Conservation (phyloP, 495 filamentous ascomycete species). For the Penicillium soppii region DNA sequence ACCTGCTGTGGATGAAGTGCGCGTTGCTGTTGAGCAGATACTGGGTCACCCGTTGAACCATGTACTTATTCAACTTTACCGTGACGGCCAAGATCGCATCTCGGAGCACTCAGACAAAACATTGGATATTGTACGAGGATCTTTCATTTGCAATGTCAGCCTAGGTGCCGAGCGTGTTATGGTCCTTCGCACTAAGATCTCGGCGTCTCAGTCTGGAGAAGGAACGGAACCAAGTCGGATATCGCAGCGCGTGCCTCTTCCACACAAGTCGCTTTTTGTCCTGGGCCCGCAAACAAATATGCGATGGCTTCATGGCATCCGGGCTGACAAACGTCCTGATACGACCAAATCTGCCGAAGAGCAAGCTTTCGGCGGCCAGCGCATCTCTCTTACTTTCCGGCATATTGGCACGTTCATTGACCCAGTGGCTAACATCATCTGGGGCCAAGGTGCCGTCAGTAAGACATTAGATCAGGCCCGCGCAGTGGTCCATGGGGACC, state of each 20-base stretch:
- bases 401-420: slow-evolving; percentile 83
- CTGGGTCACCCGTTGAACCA: slow-evolving; percentile 88
- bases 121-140: slow-evolving; percentile 79
- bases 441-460: slow-evolving; percentile 82
- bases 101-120: slow-evolving; percentile 98
- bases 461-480: slow-evolving; percentile 61
- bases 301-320: slow-evolving; percentile 87
- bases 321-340: slow-evolving; percentile 73
- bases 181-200: slow-evolving; percentile 81
- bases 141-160: slow-evolving; percentile 87
- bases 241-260: slow-evolving; percentile 68
- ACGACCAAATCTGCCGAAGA: slow-evolving; percentile 68
- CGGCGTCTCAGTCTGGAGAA: slow-evolving; percentile 20
- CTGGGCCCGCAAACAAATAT: slow-evolving; percentile 81
- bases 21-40: slow-evolving; percentile 60
- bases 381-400: slow-evolving; percentile 92
- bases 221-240: slow-evolving; percentile 37
- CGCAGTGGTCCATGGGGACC: slow-evolving; percentile 66
- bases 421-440: slow-evolving; percentile 62
- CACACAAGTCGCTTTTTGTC: slow-evolving; percentile 84
- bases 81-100: slow-evolving; percentile 87
- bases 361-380: slow-evolving; percentile 66
- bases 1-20: slow-evolving; percentile 65
- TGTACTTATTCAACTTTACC: slow-evolving; percentile 90
- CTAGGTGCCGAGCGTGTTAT: slow-evolving; percentile 90